These are phyloP conservation scores for Picochlorum sp. DNA, from an alignment of 139 green algal species.

Conservation along the genomic window DNA sequence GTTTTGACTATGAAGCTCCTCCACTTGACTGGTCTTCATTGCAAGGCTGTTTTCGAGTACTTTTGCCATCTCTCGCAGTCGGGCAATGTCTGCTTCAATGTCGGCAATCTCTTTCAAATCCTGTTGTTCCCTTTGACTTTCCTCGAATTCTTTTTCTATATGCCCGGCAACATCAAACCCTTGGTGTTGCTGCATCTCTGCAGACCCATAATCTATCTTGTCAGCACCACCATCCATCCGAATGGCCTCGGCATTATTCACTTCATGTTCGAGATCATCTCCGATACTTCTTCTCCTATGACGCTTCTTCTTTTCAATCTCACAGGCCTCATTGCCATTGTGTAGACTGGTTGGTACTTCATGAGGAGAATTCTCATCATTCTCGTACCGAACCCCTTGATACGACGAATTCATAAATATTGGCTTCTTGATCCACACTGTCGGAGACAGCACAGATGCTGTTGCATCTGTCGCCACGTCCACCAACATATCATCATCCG, in stretches of 20 bases:
- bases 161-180: too few relatives aligned
- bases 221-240: too few relatives aligned
- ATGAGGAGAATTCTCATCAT: too few relatives aligned
- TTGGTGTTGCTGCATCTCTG: too few relatives aligned
- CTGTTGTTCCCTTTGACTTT: not conserved
- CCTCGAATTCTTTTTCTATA: not conserved
- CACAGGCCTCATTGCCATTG: too few relatives aligned
- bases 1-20: not conserved
- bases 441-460: not conserved
- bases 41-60: not conserved
- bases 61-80: not conserved
- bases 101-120: not conserved
- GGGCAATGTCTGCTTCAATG: constrained; percentile 1
- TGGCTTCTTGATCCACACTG: not conserved
- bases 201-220: too few relatives aligned
- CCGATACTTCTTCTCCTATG: constrained; percentile 1
- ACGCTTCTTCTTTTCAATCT: not conserved
- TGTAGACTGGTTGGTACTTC: too few relatives aligned
- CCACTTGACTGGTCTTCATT: not conserved
- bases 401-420: too few relatives aligned
- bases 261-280: too few relatives aligned
- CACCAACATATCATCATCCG: not conserved
- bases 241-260: too few relatives aligned
- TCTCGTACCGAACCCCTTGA: too few relatives aligned
- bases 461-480: not conserved